phyloP scores from a whole-genome alignment of 1,284 basidiomycete species.

The Ceratobasidium sp. region DNA sequence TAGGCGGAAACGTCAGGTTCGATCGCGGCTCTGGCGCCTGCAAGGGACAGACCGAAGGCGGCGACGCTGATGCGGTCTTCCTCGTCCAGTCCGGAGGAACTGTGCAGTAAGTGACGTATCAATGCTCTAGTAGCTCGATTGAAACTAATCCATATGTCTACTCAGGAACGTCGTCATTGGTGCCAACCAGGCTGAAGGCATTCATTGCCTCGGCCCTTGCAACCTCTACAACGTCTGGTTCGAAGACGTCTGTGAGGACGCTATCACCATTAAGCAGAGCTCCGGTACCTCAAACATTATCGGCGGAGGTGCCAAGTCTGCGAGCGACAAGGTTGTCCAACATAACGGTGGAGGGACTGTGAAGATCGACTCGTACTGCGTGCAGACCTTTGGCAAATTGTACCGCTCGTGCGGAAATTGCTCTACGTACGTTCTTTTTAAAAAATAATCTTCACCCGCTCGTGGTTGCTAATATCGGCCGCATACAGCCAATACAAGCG shows the following conservation, averaged over 20 bases:
- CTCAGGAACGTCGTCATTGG: constrained; percentile 60
- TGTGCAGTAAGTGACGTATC: constrained; percentile 54
- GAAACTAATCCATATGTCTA: constrained; percentile 50
- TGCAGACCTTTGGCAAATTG: constrained; percentile 43
- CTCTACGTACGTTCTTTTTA: constrained; percentile 17
- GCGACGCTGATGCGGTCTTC: constrained; percentile 43
- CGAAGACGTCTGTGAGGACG: constrained; percentile 47
- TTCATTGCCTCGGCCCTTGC: constrained; percentile 53
- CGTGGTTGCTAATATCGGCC: too few relatives aligned
- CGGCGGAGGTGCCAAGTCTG: constrained; percentile 45
- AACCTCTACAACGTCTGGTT: constrained; percentile 56
- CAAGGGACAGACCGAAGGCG: constrained; percentile 31
- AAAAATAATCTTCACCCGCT: too few relatives aligned
- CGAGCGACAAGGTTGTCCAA: constrained; percentile 45
- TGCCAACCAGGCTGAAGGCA: constrained; percentile 60
- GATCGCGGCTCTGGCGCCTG: constrained; percentile 42
- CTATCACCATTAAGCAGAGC: constrained; percentile 48
- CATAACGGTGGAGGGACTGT: constrained; percentile 45
- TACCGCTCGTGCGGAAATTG: constrained; percentile 48
- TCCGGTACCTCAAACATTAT: constrained; percentile 43
- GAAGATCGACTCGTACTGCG: constrained; percentile 43
- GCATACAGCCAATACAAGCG: constrained; percentile 31
- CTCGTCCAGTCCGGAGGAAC: constrained; percentile 57
- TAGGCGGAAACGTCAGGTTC: constrained; percentile 32
- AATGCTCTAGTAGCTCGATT: constrained; percentile 58